Conservation (phyloP, 768 basidiomycete species). For the Dictyophora rubrovolvata region DNA sequence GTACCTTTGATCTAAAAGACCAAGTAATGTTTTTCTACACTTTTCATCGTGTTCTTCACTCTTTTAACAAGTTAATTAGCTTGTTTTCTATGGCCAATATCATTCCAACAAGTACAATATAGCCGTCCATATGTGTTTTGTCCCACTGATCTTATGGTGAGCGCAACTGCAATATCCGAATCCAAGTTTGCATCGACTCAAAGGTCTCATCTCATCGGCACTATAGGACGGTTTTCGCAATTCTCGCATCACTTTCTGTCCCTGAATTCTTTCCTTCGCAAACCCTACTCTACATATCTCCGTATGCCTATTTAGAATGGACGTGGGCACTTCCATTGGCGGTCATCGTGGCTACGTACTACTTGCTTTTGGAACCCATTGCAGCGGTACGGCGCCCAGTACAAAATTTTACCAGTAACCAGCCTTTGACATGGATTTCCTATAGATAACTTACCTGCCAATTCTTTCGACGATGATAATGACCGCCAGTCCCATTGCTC, state of each 20-base stretch:
- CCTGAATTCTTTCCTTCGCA: slow-evolving; percentile 45
- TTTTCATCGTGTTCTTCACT: slow-evolving; percentile 9
- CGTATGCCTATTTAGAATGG: slow-evolving; percentile 59
- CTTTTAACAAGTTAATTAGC: slow-evolving; percentile 30
- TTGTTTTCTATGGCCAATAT: slow-evolving; percentile 90
- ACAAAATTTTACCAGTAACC: background rate
- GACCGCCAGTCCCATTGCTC: slow-evolving; percentile 57
- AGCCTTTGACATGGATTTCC: background rate
- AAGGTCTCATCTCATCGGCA: background rate
- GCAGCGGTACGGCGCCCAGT: slow-evolving; percentile 59
- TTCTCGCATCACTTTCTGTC: slow-evolving; percentile 29
- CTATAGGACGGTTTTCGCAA: slow-evolving; percentile 42
- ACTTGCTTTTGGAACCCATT: slow-evolving; percentile 67
- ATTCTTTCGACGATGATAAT: slow-evolving; percentile 53
- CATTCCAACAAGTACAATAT: slow-evolving; percentile 79
- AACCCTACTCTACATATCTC: slow-evolving; percentile 37
- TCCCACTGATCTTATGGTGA: slow-evolving; percentile 77
- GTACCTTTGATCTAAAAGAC: slow-evolving; percentile 50
- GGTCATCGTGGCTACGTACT: slow-evolving; percentile 59
- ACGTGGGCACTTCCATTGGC: slow-evolving; percentile 56
- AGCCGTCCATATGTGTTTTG: slow-evolving; percentile 75
- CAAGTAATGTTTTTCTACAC: slow-evolving; percentile 36
- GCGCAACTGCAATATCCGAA: slow-evolving; percentile 12
- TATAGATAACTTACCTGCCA: slow-evolving; percentile 46
- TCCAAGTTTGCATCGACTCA: background rate